Conservation (phyloP, 176 grass and related monocot genomes). For the Paspalum notatum region DNA sequence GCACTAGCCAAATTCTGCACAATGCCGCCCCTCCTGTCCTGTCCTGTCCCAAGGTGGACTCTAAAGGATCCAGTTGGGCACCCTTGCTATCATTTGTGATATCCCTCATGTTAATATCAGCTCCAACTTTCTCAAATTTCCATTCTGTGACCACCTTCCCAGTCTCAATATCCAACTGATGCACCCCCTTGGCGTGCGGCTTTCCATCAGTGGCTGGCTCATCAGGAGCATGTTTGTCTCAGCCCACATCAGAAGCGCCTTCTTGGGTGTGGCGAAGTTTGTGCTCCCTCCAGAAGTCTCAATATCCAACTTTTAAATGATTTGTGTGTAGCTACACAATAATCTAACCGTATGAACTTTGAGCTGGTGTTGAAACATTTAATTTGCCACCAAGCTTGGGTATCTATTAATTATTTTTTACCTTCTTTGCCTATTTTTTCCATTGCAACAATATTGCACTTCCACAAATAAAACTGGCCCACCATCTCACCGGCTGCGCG, state of each 20-base stretch:
- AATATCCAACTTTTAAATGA: no score
- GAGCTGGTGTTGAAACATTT: no score
- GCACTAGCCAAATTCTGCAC: conserved; percentile 72
- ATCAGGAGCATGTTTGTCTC: conserved; percentile 96
- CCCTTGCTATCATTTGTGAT: conserved; percentile 91
- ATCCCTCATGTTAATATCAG: conserved; percentile 85
- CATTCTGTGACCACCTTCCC: conserved; percentile 83
- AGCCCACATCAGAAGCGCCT: conserved; percentile 85
- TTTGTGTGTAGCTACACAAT: no score
- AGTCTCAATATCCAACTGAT: conserved; percentile 83
- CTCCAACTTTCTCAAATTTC: conserved; percentile 89
- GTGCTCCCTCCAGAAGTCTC: conserved; percentile 50
- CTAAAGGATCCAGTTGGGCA: conserved; percentile 74
- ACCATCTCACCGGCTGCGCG: no score
- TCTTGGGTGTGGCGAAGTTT: conserved; percentile 69
- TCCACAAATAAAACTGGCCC: no score
- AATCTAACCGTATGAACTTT: no score
- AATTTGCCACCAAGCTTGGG: no score
- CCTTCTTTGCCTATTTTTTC: no score
- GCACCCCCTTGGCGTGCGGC: conserved; percentile 71
- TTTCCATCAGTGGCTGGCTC: conserved; percentile 91
- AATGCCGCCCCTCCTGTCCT: conserved; percentile 65
- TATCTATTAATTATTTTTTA: no score
- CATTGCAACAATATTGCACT: no score
- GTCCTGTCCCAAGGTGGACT: conserved; percentile 98